Conservation (phyloP, 768 basidiomycete genomes). For the Kwoniella europaea region DNA sequence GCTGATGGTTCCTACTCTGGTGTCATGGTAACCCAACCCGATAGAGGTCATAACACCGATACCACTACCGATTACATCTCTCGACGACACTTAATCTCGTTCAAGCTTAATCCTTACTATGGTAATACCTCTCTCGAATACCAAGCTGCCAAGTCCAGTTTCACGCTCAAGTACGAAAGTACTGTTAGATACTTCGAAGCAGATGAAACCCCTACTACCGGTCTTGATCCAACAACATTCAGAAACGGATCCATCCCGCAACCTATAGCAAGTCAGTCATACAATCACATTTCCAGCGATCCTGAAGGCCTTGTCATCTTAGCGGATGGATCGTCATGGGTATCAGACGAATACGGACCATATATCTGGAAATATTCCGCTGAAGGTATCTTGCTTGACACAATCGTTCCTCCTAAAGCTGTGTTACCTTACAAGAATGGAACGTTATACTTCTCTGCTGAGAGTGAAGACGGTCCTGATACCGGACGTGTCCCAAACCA, state of each 20-base stretch:
- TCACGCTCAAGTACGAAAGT: conserved; percentile 63
- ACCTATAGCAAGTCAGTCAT: conserved; percentile 60
- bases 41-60: conserved; percentile 64
- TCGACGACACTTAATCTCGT: conserved; percentile 69
- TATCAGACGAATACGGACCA: conserved; percentile 73
- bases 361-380: conserved; percentile 67
- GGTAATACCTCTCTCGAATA: conserved; percentile 61
- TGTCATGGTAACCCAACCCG: conserved; percentile 66
- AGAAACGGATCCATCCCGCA: conserved; percentile 63
- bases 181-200: conserved; percentile 65
- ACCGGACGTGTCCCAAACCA: conserved; percentile 67
- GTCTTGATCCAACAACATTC: conserved; percentile 65
- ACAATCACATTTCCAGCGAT: conserved; percentile 65
- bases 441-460: conserved; percentile 63
- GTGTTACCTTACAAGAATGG: conserved; percentile 63
- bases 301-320: conserved; percentile 68
- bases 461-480: conserved; percentile 58
- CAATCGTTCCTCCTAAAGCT: conserved; percentile 68
- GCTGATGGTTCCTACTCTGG: conserved; percentile 62
- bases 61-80: conserved; percentile 68
- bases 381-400: conserved; percentile 63
- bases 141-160: conserved; percentile 63
- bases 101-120: conserved; percentile 67
- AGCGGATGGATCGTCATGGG: conserved; percentile 69
- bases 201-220: conserved; percentile 61